Percentiles rank a stretch among this genome's conserved stretches.
phyloP scores from a whole-genome alignment of 2,329 filamentous ascomycete genomes.

The Aspergillus fructus region DNA sequence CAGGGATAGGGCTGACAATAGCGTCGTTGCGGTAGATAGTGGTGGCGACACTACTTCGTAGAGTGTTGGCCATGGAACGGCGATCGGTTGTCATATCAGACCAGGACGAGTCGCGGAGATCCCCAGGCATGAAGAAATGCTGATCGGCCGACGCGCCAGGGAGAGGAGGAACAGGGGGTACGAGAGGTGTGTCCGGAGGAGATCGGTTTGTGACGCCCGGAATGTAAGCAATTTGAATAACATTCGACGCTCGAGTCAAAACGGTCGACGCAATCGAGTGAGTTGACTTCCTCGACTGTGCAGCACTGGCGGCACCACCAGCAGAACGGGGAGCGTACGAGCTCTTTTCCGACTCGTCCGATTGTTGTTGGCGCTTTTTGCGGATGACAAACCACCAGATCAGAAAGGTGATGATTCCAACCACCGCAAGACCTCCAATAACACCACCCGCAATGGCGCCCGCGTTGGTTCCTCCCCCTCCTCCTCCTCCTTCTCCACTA shows the following conservation, averaged over 20 bases:
- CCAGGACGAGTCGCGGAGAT: constrained; percentile 87
- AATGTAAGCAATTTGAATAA: constrained; percentile 99
- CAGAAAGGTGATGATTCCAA: constrained; percentile 74
- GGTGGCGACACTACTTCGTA: constrained; percentile 72
- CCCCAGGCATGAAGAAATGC: constrained; percentile 89
- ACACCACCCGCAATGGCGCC: constrained; percentile 92
- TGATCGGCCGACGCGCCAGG: constrained; percentile 71
- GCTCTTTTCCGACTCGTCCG: constrained; percentile 50
- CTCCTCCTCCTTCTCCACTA: constrained; percentile 43
- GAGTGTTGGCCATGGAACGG: constrained; percentile 51
- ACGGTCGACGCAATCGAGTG: constrained; percentile 95
- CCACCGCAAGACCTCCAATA: constrained; percentile 73
- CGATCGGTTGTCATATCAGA: constrained; percentile 66
- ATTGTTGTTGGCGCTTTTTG: constrained; percentile 63
- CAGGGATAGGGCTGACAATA: constrained; percentile 73
- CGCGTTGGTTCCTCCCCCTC: constrained; percentile 61
- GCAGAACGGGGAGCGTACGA: constrained; percentile 47
- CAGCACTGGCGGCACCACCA: constrained; percentile 7
- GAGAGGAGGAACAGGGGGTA: constrained; percentile 92
- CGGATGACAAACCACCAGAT: constrained; percentile 89
- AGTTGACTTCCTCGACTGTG: constrained; percentile 71
- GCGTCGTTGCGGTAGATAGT: constrained; percentile 93
- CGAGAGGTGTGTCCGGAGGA: constrained; percentile 77
- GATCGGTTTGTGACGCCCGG: constrained; percentile 94
- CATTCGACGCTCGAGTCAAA: constrained; percentile 92